These are phyloP conservation scores for Penicillium antarcticum DNA, from an alignment of 495 filamentous ascomycete genomes.

Conservation along the genomic window DNA sequence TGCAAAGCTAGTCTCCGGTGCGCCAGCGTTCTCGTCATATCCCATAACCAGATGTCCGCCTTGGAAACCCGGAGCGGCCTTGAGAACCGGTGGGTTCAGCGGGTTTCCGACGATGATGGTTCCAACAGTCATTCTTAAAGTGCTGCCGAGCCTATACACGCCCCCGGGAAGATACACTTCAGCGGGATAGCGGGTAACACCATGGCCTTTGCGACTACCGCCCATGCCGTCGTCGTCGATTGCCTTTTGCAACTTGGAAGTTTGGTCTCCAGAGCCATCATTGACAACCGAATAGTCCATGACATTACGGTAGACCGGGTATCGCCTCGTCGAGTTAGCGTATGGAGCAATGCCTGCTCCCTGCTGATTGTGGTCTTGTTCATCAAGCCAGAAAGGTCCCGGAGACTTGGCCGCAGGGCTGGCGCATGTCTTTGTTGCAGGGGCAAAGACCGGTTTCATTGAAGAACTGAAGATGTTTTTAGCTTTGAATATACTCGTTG, in stretches of 20 bases:
- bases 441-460: neutral
- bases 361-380: slow-evolving; percentile 27
- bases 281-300: slow-evolving; percentile 50
- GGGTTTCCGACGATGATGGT: slow-evolving; percentile 47
- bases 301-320: slow-evolving; percentile 56
- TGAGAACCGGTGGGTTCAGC: slow-evolving; percentile 32
- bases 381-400: slow-evolving; percentile 32
- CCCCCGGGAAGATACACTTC: slow-evolving; percentile 49
- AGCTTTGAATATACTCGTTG: neutral
- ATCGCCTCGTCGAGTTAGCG: slow-evolving; percentile 27
- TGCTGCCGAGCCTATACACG: slow-evolving; percentile 37
- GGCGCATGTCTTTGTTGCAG: slow-evolving; percentile 20
- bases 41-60: slow-evolving; percentile 31
- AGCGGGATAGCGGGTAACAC: slow-evolving; percentile 47
- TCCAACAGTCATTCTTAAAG: slow-evolving; percentile 39
- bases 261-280: slow-evolving; percentile 47
- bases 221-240: slow-evolving; percentile 34
- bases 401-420: slow-evolving; percentile 2
- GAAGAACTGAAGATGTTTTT: neutral
- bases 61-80: slow-evolving; percentile 28
- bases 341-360: slow-evolving; percentile 39
- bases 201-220: slow-evolving; percentile 33
- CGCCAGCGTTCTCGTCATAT: slow-evolving; percentile 29
- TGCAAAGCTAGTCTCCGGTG: slow-evolving; percentile 42
- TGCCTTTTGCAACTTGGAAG: slow-evolving; percentile 33